phyloP scores from a whole-genome alignment of 805 yeast species.

The Ogataea minuta region DNA sequence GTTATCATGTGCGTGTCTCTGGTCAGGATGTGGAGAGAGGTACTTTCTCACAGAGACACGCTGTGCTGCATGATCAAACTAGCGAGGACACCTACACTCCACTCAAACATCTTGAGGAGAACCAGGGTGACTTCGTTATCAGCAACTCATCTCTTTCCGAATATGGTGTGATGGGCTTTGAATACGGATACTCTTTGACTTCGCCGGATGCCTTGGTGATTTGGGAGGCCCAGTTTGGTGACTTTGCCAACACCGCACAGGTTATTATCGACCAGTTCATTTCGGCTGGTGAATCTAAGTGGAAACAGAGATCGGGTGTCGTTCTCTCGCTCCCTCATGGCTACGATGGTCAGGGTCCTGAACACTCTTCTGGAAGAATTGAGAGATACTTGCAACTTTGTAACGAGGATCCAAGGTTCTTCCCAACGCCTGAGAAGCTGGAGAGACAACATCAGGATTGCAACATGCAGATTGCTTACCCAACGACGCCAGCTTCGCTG shows the following conservation, averaged over 20 bases:
- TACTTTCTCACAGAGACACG: conserved; percentile 99
- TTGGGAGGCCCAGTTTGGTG: conserved; percentile 99
- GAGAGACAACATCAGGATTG: conserved; percentile 98
- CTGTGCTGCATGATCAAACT: conserved; percentile 94
- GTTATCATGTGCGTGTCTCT: conserved; percentile 93
- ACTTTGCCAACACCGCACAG: conserved; percentile 99
- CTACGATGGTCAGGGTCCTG: conserved; percentile 99
- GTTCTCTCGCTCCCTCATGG: conserved; percentile 97
- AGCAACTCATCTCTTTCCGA: conserved; percentile 95
- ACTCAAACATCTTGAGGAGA: conserved; percentile 70
- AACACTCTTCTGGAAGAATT: conserved; percentile 96
- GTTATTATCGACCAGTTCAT: conserved; percentile 95
- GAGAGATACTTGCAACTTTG: conserved; percentile 96
- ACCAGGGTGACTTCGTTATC: conserved; percentile 83
- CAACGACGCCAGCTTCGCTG: conserved; percentile 94
- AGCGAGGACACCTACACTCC: conserved; percentile 84
- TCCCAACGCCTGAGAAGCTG: conserved; percentile 87
- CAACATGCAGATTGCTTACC: conserved; percentile 97
- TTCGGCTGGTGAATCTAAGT: conserved; percentile 95
- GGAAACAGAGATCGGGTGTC: conserved; percentile 98
- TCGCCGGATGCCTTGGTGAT: conserved; percentile 95
- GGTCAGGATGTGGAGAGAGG: conserved; percentile 99
- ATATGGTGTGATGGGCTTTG: conserved; percentile 99
- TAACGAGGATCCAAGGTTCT: conserved; percentile 91
- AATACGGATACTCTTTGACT: conserved; percentile 96